Base-by-base conservation (phyloP, 768 basidiomycete species). In the Exsudoporus frostii region DNA sequence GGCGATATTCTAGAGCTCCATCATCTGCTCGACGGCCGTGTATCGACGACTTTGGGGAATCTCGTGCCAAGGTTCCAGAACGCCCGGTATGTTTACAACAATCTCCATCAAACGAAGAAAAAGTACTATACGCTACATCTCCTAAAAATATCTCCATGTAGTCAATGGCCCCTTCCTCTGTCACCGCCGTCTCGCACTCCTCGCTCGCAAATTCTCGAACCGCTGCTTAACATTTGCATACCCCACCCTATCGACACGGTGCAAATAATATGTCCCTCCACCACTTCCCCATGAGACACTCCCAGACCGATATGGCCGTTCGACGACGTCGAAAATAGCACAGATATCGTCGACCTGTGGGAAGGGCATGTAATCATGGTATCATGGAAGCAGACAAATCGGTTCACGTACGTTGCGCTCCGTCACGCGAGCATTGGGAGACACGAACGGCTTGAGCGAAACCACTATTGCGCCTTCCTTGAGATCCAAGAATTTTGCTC, bases 381-480 rank as follows among this genome's bases (percentile, higher is more conserved):
- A 40, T 22, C 39, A 33, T 13, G 10, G 19, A 22, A 38, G n/a
- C 2, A 10, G 10, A 27, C 17, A 15, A 17, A 25, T 36, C 5
- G n/a, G 24, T 22, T 14, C 43, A 66, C 85, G 50, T 59, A 90
- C 87, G 59, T 93, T 96, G 41, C 89, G 86, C 60, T 92, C 86
- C 0, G 89, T 92, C 52, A 97, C 76, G 34, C 90, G 83, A 39
- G 85, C 87, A 59, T 86, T 76, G 0, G 83, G 81, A 30, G 86
- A 80, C 51, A 94, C 86, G 57, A 92, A 97, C 1, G 93, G 92
- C 53, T 87, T 84, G 17, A 99, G 73, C 19, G 91, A 93, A 34
- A 98, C 82, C 43, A 99, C 89, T 44, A 85, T 85, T 0, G 94
- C 92, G 19, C 92, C 91, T 54, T 96, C 92, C 65, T 93, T 97